Evolutionary conservation across 495 filamentous ascomycete genomes (phyloP).

Genomic region (Xylaria grammica): DNA sequence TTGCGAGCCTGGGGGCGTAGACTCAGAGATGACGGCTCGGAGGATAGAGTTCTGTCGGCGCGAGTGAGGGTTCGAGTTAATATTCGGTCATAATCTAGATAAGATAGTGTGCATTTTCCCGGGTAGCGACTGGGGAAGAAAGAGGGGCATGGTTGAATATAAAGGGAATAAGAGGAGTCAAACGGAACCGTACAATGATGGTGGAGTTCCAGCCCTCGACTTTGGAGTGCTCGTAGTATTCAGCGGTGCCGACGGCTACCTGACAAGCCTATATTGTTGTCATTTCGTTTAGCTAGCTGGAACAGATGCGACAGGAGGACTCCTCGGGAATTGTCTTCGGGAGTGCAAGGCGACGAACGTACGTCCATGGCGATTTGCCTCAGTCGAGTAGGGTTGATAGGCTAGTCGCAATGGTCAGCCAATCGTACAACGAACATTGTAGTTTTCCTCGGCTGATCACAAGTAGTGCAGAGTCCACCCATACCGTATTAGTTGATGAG

Average conservation of each 20-base stretch:
- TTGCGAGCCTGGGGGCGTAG: constrained; percentile 60
- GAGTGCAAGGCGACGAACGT: constrained; percentile 40
- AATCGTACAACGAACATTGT: background rate
- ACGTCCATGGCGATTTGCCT: constrained; percentile 85
- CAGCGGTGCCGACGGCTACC: constrained; percentile 67
- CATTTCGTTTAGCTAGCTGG: constrained; percentile 19
- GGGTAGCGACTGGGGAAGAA: background rate
- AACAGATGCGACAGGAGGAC: background rate
- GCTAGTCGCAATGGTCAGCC: constrained; percentile 52
- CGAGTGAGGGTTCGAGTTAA: constrained; percentile 18
- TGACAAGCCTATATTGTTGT: constrained; percentile 73
- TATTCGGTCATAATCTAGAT: background rate
- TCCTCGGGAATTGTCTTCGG: background rate
- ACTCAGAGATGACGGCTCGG: constrained; percentile 81
- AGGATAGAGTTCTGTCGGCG: constrained; percentile 77
- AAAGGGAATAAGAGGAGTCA: background rate
- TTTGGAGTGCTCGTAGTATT: constrained; percentile 80
- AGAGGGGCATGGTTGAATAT: background rate
- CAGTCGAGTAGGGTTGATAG: constrained; percentile 75
- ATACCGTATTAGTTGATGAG: constrained; percentile 37
- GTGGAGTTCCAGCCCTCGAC: constrained; percentile 84
- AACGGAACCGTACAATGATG: constrained; percentile 76
- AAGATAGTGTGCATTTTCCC: background rate
- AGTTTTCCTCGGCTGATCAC: background rate
- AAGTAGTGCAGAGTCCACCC: constrained; percentile 3